Evolutionary conservation across 2,329 filamentous ascomycete genomes (phyloP).

Genomic region (Pyrenochaeta sp.): DNA sequence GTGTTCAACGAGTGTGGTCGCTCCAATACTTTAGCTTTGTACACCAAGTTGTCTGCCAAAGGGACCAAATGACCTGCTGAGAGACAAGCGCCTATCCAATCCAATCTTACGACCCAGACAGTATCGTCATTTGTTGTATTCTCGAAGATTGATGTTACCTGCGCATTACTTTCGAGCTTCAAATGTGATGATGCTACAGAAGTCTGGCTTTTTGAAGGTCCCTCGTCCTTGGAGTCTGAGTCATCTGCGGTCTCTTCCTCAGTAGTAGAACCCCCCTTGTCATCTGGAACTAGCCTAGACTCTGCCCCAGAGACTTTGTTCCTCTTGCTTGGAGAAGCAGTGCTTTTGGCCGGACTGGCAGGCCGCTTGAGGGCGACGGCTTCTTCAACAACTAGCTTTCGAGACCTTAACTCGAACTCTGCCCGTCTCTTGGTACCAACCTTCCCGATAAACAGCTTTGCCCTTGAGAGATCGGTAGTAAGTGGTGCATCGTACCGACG

Average conservation of each 20-base stretch:
- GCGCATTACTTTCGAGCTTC: conserved; percentile 5
- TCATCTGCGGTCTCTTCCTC: conserved; percentile 27
- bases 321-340: conserved; percentile 25
- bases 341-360: conserved; percentile 20
- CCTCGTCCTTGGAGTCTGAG: conserved; percentile 23
- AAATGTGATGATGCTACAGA: conserved; percentile 14
- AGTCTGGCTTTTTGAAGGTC: conserved; percentile 2
- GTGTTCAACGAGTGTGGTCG: conserved; percentile 40
- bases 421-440: conserved; percentile 75
- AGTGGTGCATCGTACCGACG: conserved; percentile 63
- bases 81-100: conserved; percentile 63
- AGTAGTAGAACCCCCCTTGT: conserved; percentile 30
- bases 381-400: conserved; percentile 68
- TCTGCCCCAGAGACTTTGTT: conserved; percentile 15
- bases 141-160: conserved; percentile 24
- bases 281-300: conserved; percentile 12
- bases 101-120: conserved; percentile 61
- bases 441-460: conserved; percentile 77
- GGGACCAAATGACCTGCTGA: conserved; percentile 54
- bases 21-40: conserved; percentile 57
- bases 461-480: conserved; percentile 76
- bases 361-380: conserved; percentile 35
- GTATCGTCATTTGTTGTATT: conserved; percentile 31
- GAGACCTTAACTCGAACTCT: conserved; percentile 76
- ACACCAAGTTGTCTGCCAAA: conserved; percentile 60